phyloP scores from a whole-genome alignment of 2,329 filamentous ascomycete species.

The Penicillium hordei region DNA sequence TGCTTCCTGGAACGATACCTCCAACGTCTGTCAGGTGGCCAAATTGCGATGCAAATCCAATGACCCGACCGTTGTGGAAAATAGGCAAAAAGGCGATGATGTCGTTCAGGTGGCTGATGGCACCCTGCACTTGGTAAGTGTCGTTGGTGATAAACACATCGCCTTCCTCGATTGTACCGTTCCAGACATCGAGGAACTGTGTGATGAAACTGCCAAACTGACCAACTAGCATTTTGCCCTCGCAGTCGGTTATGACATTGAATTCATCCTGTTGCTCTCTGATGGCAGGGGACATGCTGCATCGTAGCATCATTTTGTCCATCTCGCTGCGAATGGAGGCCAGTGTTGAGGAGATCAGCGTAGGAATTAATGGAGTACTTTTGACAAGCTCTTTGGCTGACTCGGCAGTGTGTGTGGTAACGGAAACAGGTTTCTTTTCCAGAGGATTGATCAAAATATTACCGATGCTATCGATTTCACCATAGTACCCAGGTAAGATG shows the following conservation, averaged over 20 bases:
- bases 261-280: constrained; percentile 55
- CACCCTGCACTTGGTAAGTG: constrained; percentile 50
- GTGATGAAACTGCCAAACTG: constrained; percentile 54
- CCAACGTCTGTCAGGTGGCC: constrained; percentile 50
- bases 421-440: constrained; percentile 30
- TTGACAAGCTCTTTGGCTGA: constrained; percentile 40
- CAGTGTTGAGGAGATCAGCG: constrained; percentile 47
- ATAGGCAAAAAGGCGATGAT: constrained; percentile 53
- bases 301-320: constrained; percentile 54
- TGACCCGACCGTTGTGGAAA: constrained; percentile 45
- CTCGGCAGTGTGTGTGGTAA: constrained; percentile 36
- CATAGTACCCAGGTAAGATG: constrained; percentile 49
- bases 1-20: constrained; percentile 52
- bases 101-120: constrained; percentile 53
- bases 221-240: constrained; percentile 53
- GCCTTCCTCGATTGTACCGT: constrained; percentile 50
- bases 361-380: constrained; percentile 46
- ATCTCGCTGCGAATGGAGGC: constrained; percentile 51
- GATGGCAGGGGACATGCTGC: constrained; percentile 53
- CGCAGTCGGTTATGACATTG: constrained; percentile 52
- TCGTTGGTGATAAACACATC: constrained; percentile 55
- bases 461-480: constrained; percentile 50
- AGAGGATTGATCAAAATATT: constrained; percentile 51
- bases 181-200: constrained; percentile 49
- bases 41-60: constrained; percentile 54